A percentile compares a stretch with the other conserved stretches of the same genome.
Evolutionary conservation across 352 stramenopile genomes (phyloP).

Genomic region (Peronospora farinosa): DNA sequence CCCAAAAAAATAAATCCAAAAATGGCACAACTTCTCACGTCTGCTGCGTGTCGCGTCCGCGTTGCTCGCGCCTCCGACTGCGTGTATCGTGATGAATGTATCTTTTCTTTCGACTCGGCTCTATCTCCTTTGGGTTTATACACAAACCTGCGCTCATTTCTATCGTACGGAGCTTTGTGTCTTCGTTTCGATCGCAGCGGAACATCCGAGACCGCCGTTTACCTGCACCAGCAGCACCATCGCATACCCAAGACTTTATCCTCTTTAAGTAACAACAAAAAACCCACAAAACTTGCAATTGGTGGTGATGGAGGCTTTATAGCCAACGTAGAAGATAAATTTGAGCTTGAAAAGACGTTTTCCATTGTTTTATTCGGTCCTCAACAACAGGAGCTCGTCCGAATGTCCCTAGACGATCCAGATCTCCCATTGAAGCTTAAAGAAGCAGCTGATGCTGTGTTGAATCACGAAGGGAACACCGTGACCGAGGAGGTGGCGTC

Average conservation of each 20-base stretch:
- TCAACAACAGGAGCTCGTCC: constrained; percentile 32
- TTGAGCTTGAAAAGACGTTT: constrained; percentile 75
- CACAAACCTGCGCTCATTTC: constrained; percentile 92
- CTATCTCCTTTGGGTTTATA: constrained; percentile 62
- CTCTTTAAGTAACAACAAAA: not conserved
- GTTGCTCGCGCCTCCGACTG: constrained; percentile 50
- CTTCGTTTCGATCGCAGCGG: constrained; percentile 47
- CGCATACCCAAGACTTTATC: constrained; percentile 25
- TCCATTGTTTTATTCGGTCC: constrained; percentile 68
- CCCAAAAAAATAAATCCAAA: no score
- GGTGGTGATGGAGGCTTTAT: constrained; percentile 93
- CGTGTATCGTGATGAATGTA: constrained; percentile 96
- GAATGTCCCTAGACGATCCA: constrained; percentile 30
- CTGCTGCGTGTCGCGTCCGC: constrained; percentile 33
- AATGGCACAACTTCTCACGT: constrained; percentile 15
- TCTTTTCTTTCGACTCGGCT: constrained; percentile 94
- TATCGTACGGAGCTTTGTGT: constrained; percentile 84
- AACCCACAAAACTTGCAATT: constrained; percentile 92
- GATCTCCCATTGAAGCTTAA: constrained; percentile 43
- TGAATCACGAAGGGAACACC: constrained; percentile 69
- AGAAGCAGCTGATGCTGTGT: constrained; percentile 52
- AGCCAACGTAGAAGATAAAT: constrained; percentile 82
- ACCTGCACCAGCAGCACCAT: constrained; percentile 71
- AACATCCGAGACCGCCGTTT: constrained; percentile 37
- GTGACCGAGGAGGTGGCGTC: constrained; percentile 72